These are phyloP conservation scores for Thermochaetoides dissita DNA, from an alignment of 2,329 filamentous ascomycete species.

Conservation along the genomic window DNA sequence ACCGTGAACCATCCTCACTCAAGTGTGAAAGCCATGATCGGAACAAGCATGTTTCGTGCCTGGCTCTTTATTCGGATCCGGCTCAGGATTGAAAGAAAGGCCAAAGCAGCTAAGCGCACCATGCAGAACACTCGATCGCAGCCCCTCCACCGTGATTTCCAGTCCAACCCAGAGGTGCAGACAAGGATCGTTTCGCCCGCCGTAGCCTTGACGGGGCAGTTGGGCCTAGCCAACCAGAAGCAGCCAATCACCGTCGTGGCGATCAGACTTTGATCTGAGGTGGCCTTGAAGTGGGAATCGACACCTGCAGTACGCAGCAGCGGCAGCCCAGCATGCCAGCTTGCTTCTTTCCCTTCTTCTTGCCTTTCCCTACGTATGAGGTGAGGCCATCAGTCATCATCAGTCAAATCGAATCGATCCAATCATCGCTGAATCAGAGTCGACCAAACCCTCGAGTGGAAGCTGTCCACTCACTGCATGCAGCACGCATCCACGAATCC, in stretches of 20 bases:
- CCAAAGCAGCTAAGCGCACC: no score
- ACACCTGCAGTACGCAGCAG: conserved; percentile 8
- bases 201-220: conserved; percentile 1
- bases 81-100: no score
- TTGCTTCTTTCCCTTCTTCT: conserved; percentile 6
- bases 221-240: neutral
- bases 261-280: conserved; percentile 22
- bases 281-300: neutral
- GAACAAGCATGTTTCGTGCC: no score
- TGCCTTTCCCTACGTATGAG: no score
- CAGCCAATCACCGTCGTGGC: conserved; percentile 23
- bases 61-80: no score
- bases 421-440: no score
- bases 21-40: no score
- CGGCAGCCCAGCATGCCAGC: neutral
- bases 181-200: conserved; percentile 11
- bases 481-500: neutral
- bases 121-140: no score
- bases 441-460: no score
- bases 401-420: no score
- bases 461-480: conserved; percentile 2
- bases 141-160: no score
- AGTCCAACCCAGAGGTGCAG: conserved; percentile 1
- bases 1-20: no score
- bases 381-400: conserved; percentile 5